Percentiles rank a stretch among this genome's conserved stretches.
phyloP scores from a whole-genome alignment of 352 stramenopile species.

The Phytophthora sp. region DNA sequence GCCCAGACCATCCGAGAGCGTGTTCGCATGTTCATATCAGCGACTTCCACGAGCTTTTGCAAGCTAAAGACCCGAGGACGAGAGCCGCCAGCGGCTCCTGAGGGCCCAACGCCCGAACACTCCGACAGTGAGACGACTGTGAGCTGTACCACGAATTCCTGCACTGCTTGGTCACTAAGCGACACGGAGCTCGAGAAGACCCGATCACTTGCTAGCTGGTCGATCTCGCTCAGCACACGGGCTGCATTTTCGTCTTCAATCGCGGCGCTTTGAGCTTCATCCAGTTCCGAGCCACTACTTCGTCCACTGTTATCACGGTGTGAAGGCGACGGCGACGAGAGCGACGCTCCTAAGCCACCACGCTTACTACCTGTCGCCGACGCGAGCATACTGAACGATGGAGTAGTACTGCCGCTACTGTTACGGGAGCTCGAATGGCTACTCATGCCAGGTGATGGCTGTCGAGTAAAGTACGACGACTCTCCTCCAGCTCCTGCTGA shows the following conservation, averaged over 20 bases:
- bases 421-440: slow-evolving; percentile 36
- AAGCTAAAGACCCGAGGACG: slow-evolving; percentile 97
- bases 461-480: slow-evolving; percentile 84
- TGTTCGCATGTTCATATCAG: slow-evolving; percentile 99
- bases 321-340: slow-evolving; percentile 55
- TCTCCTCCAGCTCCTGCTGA: slow-evolving; percentile 33
- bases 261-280: slow-evolving; percentile 73
- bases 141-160: slow-evolving; percentile 92
- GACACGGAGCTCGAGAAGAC: slow-evolving; percentile 91
- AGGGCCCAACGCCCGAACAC: slow-evolving; percentile 60
- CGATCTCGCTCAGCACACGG: slow-evolving; percentile 84
- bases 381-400: slow-evolving; percentile 39
- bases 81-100: slow-evolving; percentile 51
- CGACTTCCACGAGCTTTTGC: slow-evolving; percentile 99
- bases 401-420: slow-evolving; percentile 35
- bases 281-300: slow-evolving; percentile 36
- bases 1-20: slow-evolving; percentile 97
- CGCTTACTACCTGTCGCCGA: slow-evolving; percentile 36
- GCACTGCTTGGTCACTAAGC: slow-evolving; percentile 75
- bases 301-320: slow-evolving; percentile 50
- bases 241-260: slow-evolving; percentile 88
- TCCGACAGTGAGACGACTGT: slow-evolving; percentile 93
- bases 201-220: slow-evolving; percentile 87
- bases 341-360: slow-evolving; percentile 31
- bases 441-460: slow-evolving; percentile 37